These are phyloP conservation scores for Drosera spatulata DNA, from an alignment of 179 eudicot genomes.

Conservation along the genomic window DNA sequence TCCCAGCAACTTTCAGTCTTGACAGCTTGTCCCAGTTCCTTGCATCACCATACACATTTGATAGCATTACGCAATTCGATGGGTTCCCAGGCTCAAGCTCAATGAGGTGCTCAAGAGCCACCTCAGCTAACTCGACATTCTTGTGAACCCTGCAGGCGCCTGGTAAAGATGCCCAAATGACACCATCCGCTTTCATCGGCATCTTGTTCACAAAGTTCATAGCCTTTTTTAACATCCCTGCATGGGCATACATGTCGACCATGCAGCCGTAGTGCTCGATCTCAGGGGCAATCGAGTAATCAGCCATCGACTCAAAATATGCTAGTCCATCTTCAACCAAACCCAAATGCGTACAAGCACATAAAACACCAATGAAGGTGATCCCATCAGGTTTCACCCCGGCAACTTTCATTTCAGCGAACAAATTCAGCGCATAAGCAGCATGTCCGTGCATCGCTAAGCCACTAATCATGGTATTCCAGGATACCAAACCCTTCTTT, in stretches of 20 bases:
- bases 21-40: conserved; percentile 52
- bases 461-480: conserved; percentile 66
- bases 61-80: conserved; percentile 46
- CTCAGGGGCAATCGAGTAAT: conserved; percentile 40
- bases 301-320: conserved; percentile 48
- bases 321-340: conserved; percentile 43
- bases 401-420: conserved; percentile 32
- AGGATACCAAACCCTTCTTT: conserved; percentile 52
- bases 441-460: conserved; percentile 72
- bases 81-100: conserved; percentile 67
- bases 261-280: conserved; percentile 84
- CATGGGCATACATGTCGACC: conserved; percentile 56
- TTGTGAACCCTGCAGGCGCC: conserved; percentile 65
- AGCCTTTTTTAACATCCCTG: conserved; percentile 56
- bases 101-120: conserved; percentile 43
- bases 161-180: conserved; percentile 64
- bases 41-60: conserved; percentile 58
- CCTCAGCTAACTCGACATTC: conserved; percentile 54
- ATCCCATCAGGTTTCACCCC: conserved; percentile 52
- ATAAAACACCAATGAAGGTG: conserved; percentile 59
- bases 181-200: conserved; percentile 61
- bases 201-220: conserved; percentile 43
- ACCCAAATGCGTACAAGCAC: conserved; percentile 80
- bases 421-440: conserved; percentile 41
- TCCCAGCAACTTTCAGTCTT: conserved; percentile 46